These are phyloP conservation scores for Naganishia kalamii DNA, from an alignment of 768 basidiomycete genomes.

Conservation along the genomic window DNA sequence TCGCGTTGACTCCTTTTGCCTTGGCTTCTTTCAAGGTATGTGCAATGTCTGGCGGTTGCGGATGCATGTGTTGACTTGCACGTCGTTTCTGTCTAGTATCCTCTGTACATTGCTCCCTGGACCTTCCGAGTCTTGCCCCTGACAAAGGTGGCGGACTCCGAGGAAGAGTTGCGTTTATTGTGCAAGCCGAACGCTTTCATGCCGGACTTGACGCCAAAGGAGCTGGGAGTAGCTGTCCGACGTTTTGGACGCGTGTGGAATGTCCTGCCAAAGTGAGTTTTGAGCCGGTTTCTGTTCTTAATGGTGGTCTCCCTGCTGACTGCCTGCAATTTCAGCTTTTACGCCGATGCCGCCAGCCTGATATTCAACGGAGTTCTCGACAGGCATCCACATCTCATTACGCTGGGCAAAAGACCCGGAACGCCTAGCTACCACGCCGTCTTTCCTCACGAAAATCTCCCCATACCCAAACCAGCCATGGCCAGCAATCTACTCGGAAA, in stretches of 20 bases:
- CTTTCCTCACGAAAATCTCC: constrained; percentile 1
- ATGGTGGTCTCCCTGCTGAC: not conserved
- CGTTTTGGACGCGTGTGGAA: constrained; percentile 41
- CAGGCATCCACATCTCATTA: constrained; percentile 33
- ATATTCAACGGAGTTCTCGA: constrained; percentile 38
- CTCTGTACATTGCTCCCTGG: constrained; percentile 41
- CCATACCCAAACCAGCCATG: not conserved
- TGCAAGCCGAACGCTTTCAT: constrained; percentile 32
- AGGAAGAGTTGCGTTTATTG: constrained; percentile 27
- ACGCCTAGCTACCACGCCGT: constrained; percentile 9
- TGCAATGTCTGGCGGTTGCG: not conserved
- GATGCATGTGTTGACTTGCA: not conserved
- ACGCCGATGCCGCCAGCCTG: constrained; percentile 20
- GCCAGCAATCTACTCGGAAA: not conserved
- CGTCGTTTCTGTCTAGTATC: constrained; percentile 29
- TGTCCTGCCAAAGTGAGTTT: constrained; percentile 28
- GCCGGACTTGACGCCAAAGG: constrained; percentile 18
- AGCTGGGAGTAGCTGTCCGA: constrained; percentile 27
- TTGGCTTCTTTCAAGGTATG: constrained; percentile 48
- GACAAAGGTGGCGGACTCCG: constrained; percentile 24
- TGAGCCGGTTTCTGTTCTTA: not conserved
- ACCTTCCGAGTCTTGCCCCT: constrained; percentile 36
- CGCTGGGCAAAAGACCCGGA: constrained; percentile 24
- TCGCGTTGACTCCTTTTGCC: constrained; percentile 48
- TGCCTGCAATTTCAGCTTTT: not conserved